Evolutionary conservation across 2,329 filamentous ascomycete species (phyloP).

Genomic region (Trichophaea hybrida): DNA sequence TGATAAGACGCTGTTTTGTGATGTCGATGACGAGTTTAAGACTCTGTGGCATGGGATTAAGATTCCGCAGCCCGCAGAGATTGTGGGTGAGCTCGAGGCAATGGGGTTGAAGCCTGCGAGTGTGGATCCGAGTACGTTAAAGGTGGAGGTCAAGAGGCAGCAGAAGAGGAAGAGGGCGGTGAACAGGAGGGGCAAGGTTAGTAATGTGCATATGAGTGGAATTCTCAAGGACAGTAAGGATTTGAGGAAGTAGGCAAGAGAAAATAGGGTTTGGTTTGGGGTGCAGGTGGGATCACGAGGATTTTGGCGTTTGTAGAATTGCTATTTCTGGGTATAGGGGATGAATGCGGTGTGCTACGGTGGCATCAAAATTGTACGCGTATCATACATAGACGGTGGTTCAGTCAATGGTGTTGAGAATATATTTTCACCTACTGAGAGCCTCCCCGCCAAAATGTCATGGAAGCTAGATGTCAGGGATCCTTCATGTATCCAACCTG

Average conservation of each 20-base stretch:
- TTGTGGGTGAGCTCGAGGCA: conserved; percentile 60
- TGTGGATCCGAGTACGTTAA: conserved; percentile 53
- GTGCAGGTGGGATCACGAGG: too few species aligned
- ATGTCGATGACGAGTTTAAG: conserved; percentile 67
- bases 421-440: too few species aligned
- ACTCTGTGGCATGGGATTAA: conserved; percentile 68
- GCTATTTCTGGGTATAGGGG: too few species aligned
- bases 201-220: conserved; percentile 74
- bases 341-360: too few species aligned
- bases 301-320: too few species aligned
- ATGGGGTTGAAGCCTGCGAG: conserved; percentile 74
- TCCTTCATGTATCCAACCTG: too few species aligned
- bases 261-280: too few species aligned
- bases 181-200: conserved; percentile 62
- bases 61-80: conserved; percentile 59
- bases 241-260: conserved; percentile 11
- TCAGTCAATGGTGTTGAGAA: too few species aligned
- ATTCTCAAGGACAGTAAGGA: conserved; percentile 55
- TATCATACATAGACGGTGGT: too few species aligned
- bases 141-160: conserved; percentile 46
- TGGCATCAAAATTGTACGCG: too few species aligned
- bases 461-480: too few species aligned
- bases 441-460: too few species aligned
- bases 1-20: conserved; percentile 59
- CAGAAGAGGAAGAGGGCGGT: conserved; percentile 55